Conservation (phyloP, 371 early-diverging fungal species). For the Globomyces sp. region DNA sequence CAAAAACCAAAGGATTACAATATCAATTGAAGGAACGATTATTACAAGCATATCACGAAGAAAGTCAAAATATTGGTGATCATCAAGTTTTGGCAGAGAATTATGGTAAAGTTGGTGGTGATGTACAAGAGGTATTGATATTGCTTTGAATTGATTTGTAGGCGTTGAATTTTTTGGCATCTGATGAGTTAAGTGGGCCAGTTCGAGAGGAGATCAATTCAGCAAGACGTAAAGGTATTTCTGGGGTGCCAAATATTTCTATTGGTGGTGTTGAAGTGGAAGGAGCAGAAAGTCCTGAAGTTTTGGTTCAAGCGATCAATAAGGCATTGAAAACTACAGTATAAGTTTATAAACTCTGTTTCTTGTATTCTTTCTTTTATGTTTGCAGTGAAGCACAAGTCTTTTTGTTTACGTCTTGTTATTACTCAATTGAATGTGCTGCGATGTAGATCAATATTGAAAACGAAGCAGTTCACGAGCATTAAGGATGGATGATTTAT, state of each 20-base stretch:
- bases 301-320: too few relatives aligned
- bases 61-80: slow-evolving; percentile 60
- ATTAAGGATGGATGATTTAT: too few relatives aligned
- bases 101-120: slow-evolving; percentile 61
- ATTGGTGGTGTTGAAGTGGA: slow-evolving; percentile 60
- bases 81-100: slow-evolving; percentile 51
- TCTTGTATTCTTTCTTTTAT: too few relatives aligned
- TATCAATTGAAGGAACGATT: slow-evolving; percentile 59
- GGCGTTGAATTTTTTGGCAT: slow-evolving; percentile 45
- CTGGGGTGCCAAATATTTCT: slow-evolving; percentile 68
- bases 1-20: slow-evolving; percentile 53
- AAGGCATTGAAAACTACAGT: too few relatives aligned
- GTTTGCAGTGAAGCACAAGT: too few relatives aligned
- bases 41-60: slow-evolving; percentile 66
- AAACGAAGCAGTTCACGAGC: too few relatives aligned
- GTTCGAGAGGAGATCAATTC: not conserved
- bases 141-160: slow-evolving; percentile 19
- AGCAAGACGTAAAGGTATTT: slow-evolving; percentile 39
- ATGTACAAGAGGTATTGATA: slow-evolving; percentile 36
- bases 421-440: too few relatives aligned
- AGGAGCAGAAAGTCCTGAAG: slow-evolving; percentile 6
- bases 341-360: too few relatives aligned
- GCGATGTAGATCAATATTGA: too few relatives aligned
- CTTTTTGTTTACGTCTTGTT: too few relatives aligned
- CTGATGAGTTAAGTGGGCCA: slow-evolving; percentile 21